Base-by-base conservation (phyloP, 108 stramenopile genomes). In the Epithemia pelagica region DNA sequence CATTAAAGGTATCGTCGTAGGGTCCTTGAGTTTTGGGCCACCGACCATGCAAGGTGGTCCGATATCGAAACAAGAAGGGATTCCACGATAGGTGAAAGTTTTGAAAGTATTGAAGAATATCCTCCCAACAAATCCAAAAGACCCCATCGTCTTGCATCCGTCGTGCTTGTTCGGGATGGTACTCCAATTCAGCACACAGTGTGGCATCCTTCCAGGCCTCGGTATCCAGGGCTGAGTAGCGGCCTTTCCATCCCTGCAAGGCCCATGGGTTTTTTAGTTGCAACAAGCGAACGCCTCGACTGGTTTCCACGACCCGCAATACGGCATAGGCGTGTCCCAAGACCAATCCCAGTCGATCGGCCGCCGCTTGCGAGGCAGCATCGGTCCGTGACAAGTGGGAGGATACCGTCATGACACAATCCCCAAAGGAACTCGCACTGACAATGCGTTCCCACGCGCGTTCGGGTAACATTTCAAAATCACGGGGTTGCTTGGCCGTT, bases 211-310 rank as follows among this genome's bases (percentile, higher is more conserved):
- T 62, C 90, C 90, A 88, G 57, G 71, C 77, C 8, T 27, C 25
- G 25, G 22, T 32, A 61, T 92, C 86, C 22, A 66, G 63, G 1
- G 76, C 28, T 1, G 86, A 84, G 62, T 65, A 89, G 37, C 67
- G 65, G 25, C 88, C 86, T 56, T 68, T 87, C 91, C 91, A 92
- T 25, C 83, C 79, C 67, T 81, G 59, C 70, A 77, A 66, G 10
- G 79, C 82, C 96, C 96, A 97, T 5, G 96, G 96, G 66, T 97
- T 97, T 57, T 97, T 97, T 52, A 97, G 59, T 67, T 87, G 90
- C 10, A 93, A 52, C 58, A 95, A 56, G 46, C 84, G 71, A 8
- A 61, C 77, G 30, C 87, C 86, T 52, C 73, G 81, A 7, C 74
- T 59, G 5, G 90, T 74, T 66, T 94, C 74, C 30, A 81, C 57